Conservation (phyloP, 352 stramenopile species). For the Blastocystis sp. region DNA sequence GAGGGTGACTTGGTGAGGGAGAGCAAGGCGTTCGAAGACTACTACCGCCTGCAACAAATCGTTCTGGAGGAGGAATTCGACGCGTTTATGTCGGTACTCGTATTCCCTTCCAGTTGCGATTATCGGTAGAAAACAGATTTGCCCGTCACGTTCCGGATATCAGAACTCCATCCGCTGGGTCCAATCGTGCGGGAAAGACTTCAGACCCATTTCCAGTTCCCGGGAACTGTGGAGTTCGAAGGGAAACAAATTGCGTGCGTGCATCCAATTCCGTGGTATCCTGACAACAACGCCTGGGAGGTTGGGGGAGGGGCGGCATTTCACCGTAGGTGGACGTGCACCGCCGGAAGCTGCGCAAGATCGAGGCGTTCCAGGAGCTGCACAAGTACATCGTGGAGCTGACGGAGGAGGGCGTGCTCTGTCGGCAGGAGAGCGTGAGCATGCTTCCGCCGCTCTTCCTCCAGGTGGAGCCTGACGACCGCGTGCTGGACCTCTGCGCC, state of each 20-base stretch:
- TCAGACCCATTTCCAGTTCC: slow-evolving; percentile 80
- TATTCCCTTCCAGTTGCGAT: background rate
- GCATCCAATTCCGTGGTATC: slow-evolving; percentile 83
- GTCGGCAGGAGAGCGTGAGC: slow-evolving; percentile 93
- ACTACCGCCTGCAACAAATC: slow-evolving; percentile 83
- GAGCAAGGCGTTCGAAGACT: slow-evolving; percentile 77
- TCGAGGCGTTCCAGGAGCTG: slow-evolving; percentile 85
- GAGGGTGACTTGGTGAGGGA: slow-evolving; percentile 35
- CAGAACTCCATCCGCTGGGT: slow-evolving; percentile 82
- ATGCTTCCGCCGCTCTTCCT: slow-evolving; percentile 98
- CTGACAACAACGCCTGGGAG: slow-evolving; percentile 82
- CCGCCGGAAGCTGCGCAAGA: slow-evolving; percentile 84
- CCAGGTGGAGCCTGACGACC: slow-evolving; percentile 77
- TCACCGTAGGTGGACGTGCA: slow-evolving; percentile 74
- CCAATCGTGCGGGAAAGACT: slow-evolving; percentile 83
- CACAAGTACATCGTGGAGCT: slow-evolving; percentile 92
- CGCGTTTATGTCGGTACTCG: slow-evolving; percentile 83
- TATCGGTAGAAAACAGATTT: slow-evolving; percentile 75
- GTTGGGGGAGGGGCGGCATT: slow-evolving; percentile 75
- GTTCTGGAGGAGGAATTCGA: slow-evolving; percentile 82
- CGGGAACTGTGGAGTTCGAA: slow-evolving; percentile 78
- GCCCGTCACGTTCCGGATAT: slow-evolving; percentile 88
- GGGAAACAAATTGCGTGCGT: slow-evolving; percentile 72
- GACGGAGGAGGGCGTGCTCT: slow-evolving; percentile 87
- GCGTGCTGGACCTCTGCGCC: slow-evolving; percentile 93